phyloP scores from a whole-genome alignment of 495 filamentous ascomycete genomes.

The Hyaloscypha finlandica region DNA sequence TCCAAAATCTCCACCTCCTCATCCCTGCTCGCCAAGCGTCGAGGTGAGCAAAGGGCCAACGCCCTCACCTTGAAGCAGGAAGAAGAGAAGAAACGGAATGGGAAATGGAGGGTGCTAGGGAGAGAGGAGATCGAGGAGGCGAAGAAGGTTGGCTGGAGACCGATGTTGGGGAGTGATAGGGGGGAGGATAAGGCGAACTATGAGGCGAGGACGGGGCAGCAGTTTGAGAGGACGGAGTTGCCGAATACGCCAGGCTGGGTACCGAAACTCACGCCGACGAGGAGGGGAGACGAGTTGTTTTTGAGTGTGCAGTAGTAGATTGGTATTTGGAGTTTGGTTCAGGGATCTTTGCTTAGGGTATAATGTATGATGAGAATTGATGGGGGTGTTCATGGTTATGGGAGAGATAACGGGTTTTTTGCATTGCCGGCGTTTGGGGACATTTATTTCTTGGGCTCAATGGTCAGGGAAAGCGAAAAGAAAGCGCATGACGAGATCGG shows the following conservation, averaged over 20 bases:
- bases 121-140: conserved; percentile 28
- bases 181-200: background rate
- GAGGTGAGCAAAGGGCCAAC: conserved; percentile 48
- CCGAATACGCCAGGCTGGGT: conserved; percentile 53
- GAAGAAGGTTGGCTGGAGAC: conserved; percentile 28
- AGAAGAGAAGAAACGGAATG: conserved; percentile 27
- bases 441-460: background rate
- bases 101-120: conserved; percentile 30
- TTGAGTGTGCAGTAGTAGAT: conserved; percentile 41
- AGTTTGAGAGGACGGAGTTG: conserved; percentile 26
- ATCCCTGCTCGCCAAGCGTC: conserved; percentile 49
- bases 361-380: background rate
- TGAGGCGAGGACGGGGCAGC: background rate
- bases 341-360: background rate
- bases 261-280: conserved; percentile 49
- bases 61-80: conserved; percentile 38
- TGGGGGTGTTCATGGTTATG: background rate
- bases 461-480: background rate
- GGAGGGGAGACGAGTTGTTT: conserved; percentile 47
- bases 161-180: conserved; percentile 10
- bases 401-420: background rate
- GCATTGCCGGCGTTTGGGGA: background rate
- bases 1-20: conserved; percentile 30
- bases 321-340: background rate
- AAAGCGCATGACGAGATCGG: background rate